Percentiles rank a stretch among this genome's conserved stretches.
phyloP scores from a whole-genome alignment of 257 asterid species.

The Cinchona pubescens region DNA sequence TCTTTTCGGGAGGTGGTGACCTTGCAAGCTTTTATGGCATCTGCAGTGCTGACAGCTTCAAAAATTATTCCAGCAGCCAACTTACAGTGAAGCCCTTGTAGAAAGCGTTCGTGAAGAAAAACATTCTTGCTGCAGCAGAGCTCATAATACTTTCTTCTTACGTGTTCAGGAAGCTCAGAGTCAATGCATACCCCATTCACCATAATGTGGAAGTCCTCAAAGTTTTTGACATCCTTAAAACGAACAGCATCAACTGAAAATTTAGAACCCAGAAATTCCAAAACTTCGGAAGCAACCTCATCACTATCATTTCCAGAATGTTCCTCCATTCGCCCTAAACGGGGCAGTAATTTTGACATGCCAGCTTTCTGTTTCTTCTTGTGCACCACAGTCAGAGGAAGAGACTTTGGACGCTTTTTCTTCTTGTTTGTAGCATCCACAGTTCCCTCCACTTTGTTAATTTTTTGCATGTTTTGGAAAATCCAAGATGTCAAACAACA shows the following conservation, averaged over 20 bases:
- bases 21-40: conserved; percentile 30
- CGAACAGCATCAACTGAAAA: conserved; percentile 12
- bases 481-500: neutral
- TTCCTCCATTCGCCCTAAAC: conserved; percentile 20
- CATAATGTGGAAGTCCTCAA: conserved; percentile 29
- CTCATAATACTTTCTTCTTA: conserved; percentile 31
- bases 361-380: conserved; percentile 26
- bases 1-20: conserved; percentile 29
- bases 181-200: conserved; percentile 36
- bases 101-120: conserved; percentile 33
- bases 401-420: conserved; percentile 29
- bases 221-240: conserved; percentile 28
- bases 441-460: conserved; percentile 19
- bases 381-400: conserved; percentile 31
- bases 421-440: conserved; percentile 16
- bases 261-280: conserved; percentile 26
- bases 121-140: conserved; percentile 35
- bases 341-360: conserved; percentile 7
- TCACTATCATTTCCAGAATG: conserved; percentile 36
- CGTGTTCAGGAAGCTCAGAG: conserved; percentile 32
- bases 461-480: neutral
- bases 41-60: conserved; percentile 34
- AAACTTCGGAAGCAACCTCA: conserved; percentile 36
- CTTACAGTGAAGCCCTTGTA: conserved; percentile 28
- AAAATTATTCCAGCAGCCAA: conserved; percentile 33